Conservation (phyloP, 768 basidiomycete genomes). For the Boletus edulis region DNA sequence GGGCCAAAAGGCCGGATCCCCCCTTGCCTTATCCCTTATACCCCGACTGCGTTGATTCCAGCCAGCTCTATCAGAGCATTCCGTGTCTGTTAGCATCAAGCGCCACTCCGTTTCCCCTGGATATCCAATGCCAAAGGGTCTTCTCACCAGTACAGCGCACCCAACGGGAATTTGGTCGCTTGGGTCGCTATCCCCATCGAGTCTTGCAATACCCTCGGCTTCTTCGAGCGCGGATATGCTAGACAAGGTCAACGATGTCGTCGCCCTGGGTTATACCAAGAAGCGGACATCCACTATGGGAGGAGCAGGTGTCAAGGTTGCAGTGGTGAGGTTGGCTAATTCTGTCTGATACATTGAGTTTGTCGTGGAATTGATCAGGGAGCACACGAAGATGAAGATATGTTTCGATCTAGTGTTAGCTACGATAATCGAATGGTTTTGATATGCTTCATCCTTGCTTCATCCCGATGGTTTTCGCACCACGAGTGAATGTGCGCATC, state of each 20-base stretch:
- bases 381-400: neutral
- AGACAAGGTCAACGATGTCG: conserved; percentile 35
- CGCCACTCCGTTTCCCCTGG: conserved; percentile 2
- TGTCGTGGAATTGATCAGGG: neutral
- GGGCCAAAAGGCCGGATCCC: neutral
- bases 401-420: neutral
- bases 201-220: conserved; percentile 18
- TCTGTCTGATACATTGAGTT: neutral
- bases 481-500: no score
- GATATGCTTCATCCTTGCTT: no score
- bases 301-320: neutral
- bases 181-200: conserved; percentile 23
- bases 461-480: no score
- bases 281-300: neutral
- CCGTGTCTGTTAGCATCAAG: neutral
- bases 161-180: conserved; percentile 8
- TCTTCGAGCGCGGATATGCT: conserved; percentile 27
- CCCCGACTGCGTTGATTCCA: neutral
- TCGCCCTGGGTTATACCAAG: conserved; percentile 35
- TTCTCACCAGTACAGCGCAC: neutral
- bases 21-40: no score
- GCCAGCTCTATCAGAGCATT: neutral
- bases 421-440: no score
- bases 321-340: neutral
- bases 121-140: conserved; percentile 6